These are phyloP conservation scores for Saccharomycopsis fermentans DNA, from an alignment of 805 yeast genomes.

Conservation along the genomic window DNA sequence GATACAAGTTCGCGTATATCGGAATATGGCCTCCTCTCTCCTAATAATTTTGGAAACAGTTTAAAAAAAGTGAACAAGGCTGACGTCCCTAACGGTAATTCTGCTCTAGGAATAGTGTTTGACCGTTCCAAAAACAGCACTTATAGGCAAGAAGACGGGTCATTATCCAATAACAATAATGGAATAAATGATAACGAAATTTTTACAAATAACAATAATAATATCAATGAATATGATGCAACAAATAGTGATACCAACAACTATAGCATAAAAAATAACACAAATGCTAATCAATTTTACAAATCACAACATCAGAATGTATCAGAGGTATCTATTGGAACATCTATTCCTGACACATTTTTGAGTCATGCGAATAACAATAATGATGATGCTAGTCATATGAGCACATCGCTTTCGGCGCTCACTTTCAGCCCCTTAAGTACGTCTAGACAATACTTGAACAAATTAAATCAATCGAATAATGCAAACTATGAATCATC, in stretches of 20 bases:
- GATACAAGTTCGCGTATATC: not conserved
- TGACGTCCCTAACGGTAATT: not conserved
- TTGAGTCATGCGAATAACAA: not conserved
- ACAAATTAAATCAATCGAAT: constrained; percentile 6
- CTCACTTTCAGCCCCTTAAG: constrained; percentile 16
- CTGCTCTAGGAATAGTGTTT: not conserved
- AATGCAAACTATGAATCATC: constrained; percentile 11
- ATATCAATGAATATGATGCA: constrained; percentile 5
- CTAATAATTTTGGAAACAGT: not conserved
- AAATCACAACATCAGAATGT: constrained; percentile 5
- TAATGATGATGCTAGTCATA: not conserved
- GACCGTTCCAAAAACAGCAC: not conserved
- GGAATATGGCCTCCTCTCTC: not conserved
- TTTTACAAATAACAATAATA: not conserved
- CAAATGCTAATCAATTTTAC: constrained; percentile 4
- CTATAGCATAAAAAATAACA: not conserved
- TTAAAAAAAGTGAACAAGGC: not conserved
- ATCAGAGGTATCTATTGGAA: constrained; percentile 13
- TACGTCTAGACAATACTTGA: constrained; percentile 7
- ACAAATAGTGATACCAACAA: not conserved
- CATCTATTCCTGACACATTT: constrained; percentile 6
- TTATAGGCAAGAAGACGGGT: not conserved
- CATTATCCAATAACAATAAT: not conserved
- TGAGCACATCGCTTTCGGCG: constrained; percentile 11
- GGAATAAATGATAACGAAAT: not conserved